These are phyloP conservation scores for Diversispora epigaea DNA, from an alignment of 192 early-diverging fungal genomes.

Conservation along the genomic window DNA sequence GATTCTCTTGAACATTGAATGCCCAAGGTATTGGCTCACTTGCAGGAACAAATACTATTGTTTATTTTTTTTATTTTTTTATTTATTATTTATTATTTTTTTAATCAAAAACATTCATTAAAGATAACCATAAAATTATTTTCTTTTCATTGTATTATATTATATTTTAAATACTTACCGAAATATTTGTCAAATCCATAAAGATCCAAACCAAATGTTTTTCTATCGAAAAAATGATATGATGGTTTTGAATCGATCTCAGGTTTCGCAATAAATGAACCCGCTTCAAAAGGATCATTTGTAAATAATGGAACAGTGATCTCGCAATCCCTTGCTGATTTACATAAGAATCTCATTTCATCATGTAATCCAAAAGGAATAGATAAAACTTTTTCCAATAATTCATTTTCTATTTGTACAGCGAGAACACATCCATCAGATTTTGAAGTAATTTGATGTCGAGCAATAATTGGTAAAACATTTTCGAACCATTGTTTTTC, in stretches of 20 bases:
- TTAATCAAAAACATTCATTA: too few relatives aligned
- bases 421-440: conserved; percentile 70
- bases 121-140: not conserved
- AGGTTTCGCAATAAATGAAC: conserved; percentile 55
- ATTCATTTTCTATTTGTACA: conserved; percentile 83
- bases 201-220: conserved; percentile 70
- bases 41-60: conserved; percentile 55
- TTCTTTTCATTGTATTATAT: not conserved
- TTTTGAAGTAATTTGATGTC: conserved; percentile 70
- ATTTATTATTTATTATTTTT: conserved; percentile 8
- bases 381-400: conserved; percentile 57
- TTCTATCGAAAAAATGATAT: conserved; percentile 32
- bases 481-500: conserved; percentile 74
- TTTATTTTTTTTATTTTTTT: too few relatives aligned
- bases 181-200: conserved; percentile 82
- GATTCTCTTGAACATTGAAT: conserved; percentile 36
- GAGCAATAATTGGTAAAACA: conserved; percentile 72
- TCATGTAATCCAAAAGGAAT: conserved; percentile 75
- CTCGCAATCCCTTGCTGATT: conserved; percentile 71
- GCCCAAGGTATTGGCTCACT: conserved; percentile 54
- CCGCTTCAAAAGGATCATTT: conserved; percentile 77
- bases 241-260: conserved; percentile 32
- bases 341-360: conserved; percentile 75
- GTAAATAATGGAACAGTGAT: conserved; percentile 84
- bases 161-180: conserved; percentile 41